Evolutionary conservation across 2,329 filamentous ascomycete species (phyloP), one percentile per base, ranked within the genome.

Genomic region (Pseudovirgaria hyperparasitica): DNA sequence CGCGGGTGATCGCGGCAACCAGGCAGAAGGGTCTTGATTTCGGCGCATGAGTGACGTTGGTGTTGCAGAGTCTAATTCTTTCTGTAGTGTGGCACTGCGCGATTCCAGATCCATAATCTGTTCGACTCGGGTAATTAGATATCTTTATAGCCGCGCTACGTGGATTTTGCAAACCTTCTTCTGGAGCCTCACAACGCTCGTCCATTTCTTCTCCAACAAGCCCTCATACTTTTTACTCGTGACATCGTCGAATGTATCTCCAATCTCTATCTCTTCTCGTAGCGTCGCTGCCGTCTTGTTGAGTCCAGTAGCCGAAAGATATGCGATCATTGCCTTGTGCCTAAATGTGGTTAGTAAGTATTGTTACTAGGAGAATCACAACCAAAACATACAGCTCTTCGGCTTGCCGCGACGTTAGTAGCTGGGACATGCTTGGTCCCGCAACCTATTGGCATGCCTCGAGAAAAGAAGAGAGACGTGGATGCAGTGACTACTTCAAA

Each of bases 161-260:
- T n/a, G 15, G 14, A 22, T 3, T 9, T n/a, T 26, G 16, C 55
- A 26, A 57, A 80, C 82, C 80, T 93, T 96, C 58, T 93, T 94
- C 59, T 96, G 87, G 54, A 96, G 57, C 35, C 87, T 71, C 45
- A 94, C 85, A 16, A 96, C 80, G 45, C 84, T 90, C 12, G 87
- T 96, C 87, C 87, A 96, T 64, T 96, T 96, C 70, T 93, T 94
- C 66, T 96, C 87, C 40, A 96, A 59, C 16, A 96, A 58, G 2
- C 82, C 81, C 57, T 93, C 85, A 60, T 94, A 96, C 59, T 92
- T 93, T 63, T 93, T 93, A 27, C 77, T 70, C 12, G 82, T 93
- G 11, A 71, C 69, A 35, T 80, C 66, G 50, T 93, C 84, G 44
- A 92, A 86, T 25, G 60, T 65, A 38, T 80, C 72, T 27, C 74